Evolutionary conservation across 2,329 filamentous ascomycete species (phyloP), one percentile per base, ranked within the genome.

Genomic region (Chaetomium olivaceum): DNA sequence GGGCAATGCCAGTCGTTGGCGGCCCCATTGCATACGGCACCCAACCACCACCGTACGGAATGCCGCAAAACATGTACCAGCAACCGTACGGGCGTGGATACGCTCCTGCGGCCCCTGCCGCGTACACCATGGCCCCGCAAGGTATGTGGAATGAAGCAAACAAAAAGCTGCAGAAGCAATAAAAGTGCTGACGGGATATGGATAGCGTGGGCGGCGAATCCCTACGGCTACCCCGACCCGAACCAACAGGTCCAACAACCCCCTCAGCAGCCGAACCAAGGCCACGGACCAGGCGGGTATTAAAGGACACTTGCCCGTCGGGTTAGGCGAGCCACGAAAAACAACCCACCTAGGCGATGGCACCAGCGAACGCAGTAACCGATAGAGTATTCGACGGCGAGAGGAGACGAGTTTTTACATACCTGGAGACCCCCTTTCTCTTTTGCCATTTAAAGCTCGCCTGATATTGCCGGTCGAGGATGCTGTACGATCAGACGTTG

Each of bases 211-310:
- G 75, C 71, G 61, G 74, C 71, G 8, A 76, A 78, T 21, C 74
- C 73, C 50, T 85, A 84, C 67, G 80, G 79, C 59, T 85, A 86
- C 70, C 74, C 77, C 23, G 80, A 84, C 67, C 81, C 73, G 25
- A 71, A 70, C 70, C 79, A 79, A 67, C 79, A 80, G 65, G 69
- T 61, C 3, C 69, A 70, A 50, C 79, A 76, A 64, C 78, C 78
- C 67, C 77, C 72, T 60, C 75, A 78, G 68, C 77, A 75, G 64
- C 79, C 76, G 56, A 77, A 75, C 58, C 80, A 79, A 69, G 79
- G 74, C 48, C 73, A 73, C 50, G 76, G 75, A 14, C 76, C 73
- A 56, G 76, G 81, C 9, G 54, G 31, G 11, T 39, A 33, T 16
- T 57, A 23, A 21, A n/a, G n/a, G 46, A 11, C 8, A 23, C n/a